Percentiles rank a stretch among this genome's conserved stretches.
Conservation (phyloP, 768 basidiomycete species). For the Strobilomyces dryophilus region DNA sequence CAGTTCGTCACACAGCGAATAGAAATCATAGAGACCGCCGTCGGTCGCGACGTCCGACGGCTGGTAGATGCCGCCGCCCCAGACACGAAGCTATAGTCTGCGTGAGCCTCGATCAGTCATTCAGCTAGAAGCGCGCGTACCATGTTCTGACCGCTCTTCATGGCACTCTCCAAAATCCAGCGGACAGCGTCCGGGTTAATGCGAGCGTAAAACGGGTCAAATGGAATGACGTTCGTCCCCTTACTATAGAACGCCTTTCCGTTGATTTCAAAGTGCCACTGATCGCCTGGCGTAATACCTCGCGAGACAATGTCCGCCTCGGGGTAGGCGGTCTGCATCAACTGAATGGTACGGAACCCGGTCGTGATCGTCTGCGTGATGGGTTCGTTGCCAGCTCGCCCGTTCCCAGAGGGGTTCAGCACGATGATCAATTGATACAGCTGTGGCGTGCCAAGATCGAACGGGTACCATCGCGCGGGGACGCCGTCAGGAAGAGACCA, state of each 20-base stretch:
- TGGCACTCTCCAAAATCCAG: constrained; percentile 55
- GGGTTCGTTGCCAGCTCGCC: constrained; percentile 6
- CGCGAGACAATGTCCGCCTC: constrained; percentile 36
- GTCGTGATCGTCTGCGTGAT: constrained; percentile 43
- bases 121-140: constrained; percentile 28
- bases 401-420: constrained; percentile 26
- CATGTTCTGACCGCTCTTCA: constrained; percentile 56
- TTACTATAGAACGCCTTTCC: constrained; percentile 52
- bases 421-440: constrained; percentile 49
- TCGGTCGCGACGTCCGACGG: constrained; percentile 38
- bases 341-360: constrained; percentile 57
- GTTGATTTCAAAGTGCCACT: constrained; percentile 59
- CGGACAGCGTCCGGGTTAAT: constrained; percentile 45
- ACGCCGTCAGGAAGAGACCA: constrained; percentile 45
- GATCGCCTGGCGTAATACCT: constrained; percentile 55
- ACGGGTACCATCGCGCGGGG: constrained; percentile 52
- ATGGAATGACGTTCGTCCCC: constrained; percentile 58
- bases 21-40: constrained; percentile 52
- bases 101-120: not conserved
- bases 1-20: constrained; percentile 54
- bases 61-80: constrained; percentile 56
- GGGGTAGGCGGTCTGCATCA: constrained; percentile 46
- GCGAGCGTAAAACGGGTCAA: constrained; percentile 56
- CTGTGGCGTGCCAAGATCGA: constrained; percentile 51
- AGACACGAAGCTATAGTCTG: constrained; percentile 45